Conservation (phyloP, 495 filamentous ascomycete genomes). For the Sabuloglossum arenarium region DNA sequence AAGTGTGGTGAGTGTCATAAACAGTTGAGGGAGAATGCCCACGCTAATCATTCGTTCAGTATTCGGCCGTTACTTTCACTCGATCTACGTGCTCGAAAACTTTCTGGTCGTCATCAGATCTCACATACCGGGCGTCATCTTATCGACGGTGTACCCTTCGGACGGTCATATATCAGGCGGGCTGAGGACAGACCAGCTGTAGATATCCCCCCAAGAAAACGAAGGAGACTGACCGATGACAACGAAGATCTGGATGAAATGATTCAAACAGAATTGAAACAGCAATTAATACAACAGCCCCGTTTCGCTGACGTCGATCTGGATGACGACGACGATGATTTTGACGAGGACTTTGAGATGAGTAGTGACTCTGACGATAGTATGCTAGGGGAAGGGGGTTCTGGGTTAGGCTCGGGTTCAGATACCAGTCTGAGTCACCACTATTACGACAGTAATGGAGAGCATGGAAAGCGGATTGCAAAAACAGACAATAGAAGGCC, state of each 20-base stretch:
- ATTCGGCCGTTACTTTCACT: conserved; percentile 61
- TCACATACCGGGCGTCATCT: conserved; percentile 60
- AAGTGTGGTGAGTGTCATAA: conserved; percentile 44
- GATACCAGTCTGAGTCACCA: not conserved
- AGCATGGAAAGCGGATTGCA: not conserved
- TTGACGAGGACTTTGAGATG: conserved; percentile 14
- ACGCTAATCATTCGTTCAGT: conserved; percentile 23
- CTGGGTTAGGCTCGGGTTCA: not conserved
- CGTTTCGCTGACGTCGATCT: conserved; percentile 16
- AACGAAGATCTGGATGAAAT: conserved; percentile 16
- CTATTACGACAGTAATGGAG: not conserved
- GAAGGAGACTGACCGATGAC: conserved; percentile 30
- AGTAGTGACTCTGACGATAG: conserved; percentile 5
- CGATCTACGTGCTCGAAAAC: conserved; percentile 51
- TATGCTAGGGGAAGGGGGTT: not conserved
- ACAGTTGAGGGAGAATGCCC: conserved; percentile 1
- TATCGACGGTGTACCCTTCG: conserved; percentile 78
- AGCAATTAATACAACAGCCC: not conserved
- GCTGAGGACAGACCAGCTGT: conserved; percentile 42
- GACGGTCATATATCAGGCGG: conserved; percentile 42
- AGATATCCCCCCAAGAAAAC: conserved; percentile 58
- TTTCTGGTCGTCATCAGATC: conserved; percentile 73
- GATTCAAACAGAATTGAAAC: not conserved
- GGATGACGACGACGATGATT: conserved; percentile 20
- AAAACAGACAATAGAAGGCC: not conserved